Evolutionary conservation across 768 basidiomycete species (phyloP), one percentile per base, ranked within the genome.

Genomic region (Russula brevipes): DNA sequence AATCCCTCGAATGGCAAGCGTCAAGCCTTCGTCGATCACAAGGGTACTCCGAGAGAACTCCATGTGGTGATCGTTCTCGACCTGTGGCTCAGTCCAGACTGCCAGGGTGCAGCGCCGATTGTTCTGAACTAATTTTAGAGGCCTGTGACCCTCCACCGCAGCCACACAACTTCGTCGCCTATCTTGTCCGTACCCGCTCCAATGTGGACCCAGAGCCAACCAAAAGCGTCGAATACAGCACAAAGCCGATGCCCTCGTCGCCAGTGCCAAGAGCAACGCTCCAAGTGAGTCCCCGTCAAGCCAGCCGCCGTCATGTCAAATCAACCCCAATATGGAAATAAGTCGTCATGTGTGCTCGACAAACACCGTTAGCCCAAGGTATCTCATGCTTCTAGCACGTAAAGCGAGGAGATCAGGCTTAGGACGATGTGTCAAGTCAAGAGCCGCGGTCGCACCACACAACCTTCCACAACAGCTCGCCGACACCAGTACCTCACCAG

Each of bases 341-440:
- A 5, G 42, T 14, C 11, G 47, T 33, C 31, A 12, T 24, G 17
- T 31, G 33, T 59, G 57, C 19, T n/a, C 33, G 57, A 54, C 62
- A 58, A 47, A 33, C 53, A 6, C 52, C 52, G 53, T 47, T 60
- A 35, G 38, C 24, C 44, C 45, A 14, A n/a, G 17, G 52, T 35
- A 30, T 54, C 42, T 38, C 36, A 42, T 38, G 30, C 45, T 47
- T 47, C 53, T 54, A 31, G 53, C 51, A 53, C 59, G 51, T 60
- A 60, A 60, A 52, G 42, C 24, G 33, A 53, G 8, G 16, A 16
- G 19, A 35, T 19, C 59, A 16, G 41, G 51, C 35, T 10, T 59
- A 41, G 51, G 51, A 30, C 35, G 44, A 49, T 35, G 19, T 19
- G 19, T 57, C 47, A 35, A 35, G 53, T 17, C 24, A 16, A 54